Conservation (phyloP, 345 rosid genomes). For the Aurinia saxatilis region DNA sequence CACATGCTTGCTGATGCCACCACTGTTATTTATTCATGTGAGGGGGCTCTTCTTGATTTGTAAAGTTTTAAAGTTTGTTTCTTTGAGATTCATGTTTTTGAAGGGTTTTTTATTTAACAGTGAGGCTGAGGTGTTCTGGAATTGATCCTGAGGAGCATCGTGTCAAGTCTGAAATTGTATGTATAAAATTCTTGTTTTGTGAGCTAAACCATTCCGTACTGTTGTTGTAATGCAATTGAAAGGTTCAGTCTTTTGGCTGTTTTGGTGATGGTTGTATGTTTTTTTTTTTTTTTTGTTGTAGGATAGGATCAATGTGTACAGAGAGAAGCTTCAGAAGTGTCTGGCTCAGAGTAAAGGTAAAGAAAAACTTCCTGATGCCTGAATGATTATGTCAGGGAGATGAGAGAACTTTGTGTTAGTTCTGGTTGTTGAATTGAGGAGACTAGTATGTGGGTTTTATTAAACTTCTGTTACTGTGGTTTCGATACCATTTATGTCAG, state of each 20-base stretch:
- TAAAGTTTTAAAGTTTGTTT: background rate
- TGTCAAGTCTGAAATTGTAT: constrained; percentile 80
- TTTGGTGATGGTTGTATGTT: background rate
- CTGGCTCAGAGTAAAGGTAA: constrained; percentile 69
- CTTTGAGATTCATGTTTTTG: background rate
- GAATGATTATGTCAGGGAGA: background rate
- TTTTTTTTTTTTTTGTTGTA: too few relatives aligned
- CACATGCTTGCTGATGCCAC: constrained; percentile 65
- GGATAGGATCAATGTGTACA: constrained; percentile 74
- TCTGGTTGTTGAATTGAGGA: background rate
- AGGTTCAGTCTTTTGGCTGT: background rate
- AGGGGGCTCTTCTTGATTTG: background rate
- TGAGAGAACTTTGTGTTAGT: background rate
- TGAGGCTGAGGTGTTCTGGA: constrained; percentile 80
- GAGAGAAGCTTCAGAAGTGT: constrained; percentile 53
- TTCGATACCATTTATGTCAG: background rate
- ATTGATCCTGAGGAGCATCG: constrained; percentile 78
- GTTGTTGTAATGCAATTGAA: too few relatives aligned
- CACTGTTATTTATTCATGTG: constrained; percentile 49
- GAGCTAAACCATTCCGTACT: too few relatives aligned
- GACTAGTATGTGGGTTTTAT: background rate
- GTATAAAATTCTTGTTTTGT: too few relatives aligned
- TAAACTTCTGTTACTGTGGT: background rate
- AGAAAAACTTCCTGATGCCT: background rate
- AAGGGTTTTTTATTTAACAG: constrained; percentile 31